Conservation (phyloP, 1,284 basidiomycete species). For the Kalmanozyma brasiliensis region DNA sequence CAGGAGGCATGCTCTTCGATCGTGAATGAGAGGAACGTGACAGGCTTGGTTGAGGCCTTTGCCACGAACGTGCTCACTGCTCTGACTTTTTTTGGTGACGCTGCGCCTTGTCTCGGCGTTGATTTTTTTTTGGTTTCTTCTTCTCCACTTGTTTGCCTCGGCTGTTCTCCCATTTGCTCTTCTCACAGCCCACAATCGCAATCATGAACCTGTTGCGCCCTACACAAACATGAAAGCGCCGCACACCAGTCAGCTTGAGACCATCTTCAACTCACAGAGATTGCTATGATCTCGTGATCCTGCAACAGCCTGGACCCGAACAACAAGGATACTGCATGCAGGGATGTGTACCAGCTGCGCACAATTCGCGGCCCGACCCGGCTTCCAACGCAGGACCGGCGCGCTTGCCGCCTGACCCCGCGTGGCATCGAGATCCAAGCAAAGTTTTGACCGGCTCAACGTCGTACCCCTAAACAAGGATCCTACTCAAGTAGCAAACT, state of each 20-base stretch:
- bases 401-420: too few species aligned
- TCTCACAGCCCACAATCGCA: too few species aligned
- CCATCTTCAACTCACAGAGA: neutral
- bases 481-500: too few species aligned
- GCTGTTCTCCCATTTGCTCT: too few species aligned
- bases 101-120: neutral
- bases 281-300: conserved; percentile 6
- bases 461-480: neutral
- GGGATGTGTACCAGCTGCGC: conserved; percentile 12
- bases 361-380: conserved; percentile 28
- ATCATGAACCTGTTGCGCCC: too few species aligned
- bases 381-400: too few species aligned
- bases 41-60: too few species aligned
- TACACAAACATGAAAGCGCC: too few species aligned
- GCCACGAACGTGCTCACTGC: conserved; percentile 35
- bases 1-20: conserved; percentile 2
- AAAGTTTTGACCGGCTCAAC: neutral
- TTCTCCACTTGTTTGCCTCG: conserved; percentile 9
- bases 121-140: neutral
- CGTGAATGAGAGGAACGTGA: conserved; percentile 26
- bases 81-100: neutral
- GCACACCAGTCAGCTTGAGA: too few species aligned
- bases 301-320: neutral
- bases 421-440: too few species aligned
- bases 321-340: neutral